Conservation (phyloP, 352 stramenopile genomes). For the Peronospora destructor region DNA sequence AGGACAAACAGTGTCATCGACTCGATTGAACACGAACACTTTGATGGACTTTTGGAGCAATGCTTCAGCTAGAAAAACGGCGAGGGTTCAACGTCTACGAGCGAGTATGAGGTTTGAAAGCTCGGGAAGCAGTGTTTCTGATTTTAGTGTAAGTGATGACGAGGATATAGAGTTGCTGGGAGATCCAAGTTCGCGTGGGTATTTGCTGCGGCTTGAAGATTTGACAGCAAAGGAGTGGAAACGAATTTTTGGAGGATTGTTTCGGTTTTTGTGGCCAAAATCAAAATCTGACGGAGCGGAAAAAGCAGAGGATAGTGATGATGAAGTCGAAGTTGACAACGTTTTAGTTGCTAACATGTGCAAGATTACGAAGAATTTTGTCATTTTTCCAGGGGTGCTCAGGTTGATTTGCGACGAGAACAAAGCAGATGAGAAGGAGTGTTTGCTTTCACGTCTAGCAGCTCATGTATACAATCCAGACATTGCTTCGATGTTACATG, state of each 20-base stretch:
- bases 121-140: constrained; percentile 37
- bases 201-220: constrained; percentile 58
- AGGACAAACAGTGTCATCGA: constrained; percentile 7
- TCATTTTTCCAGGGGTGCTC: constrained; percentile 58
- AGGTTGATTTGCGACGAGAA: constrained; percentile 43
- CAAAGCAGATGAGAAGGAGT: constrained; percentile 24
- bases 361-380: constrained; percentile 60
- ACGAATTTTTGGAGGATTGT: constrained; percentile 60
- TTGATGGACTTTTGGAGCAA: constrained; percentile 33
- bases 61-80: constrained; percentile 33
- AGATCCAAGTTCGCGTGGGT: constrained; percentile 44
- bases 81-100: constrained; percentile 30
- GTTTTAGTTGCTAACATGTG: constrained; percentile 66
- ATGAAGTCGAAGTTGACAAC: constrained; percentile 43
- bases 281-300: constrained; percentile 3
- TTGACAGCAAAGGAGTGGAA: constrained; percentile 60
- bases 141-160: constrained; percentile 25
- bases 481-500: constrained; percentile 52
- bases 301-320: constrained; percentile 6
- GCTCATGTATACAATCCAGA: constrained; percentile 57
- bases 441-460: constrained; percentile 42
- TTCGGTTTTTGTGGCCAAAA: constrained; percentile 41
- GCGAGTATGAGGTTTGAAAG: constrained; percentile 40
- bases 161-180: constrained; percentile 22
- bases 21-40: constrained; percentile 10